These are phyloP conservation scores for Solanum hybrid DNA, from an alignment of 305 asterid genomes.

Conservation along the genomic window DNA sequence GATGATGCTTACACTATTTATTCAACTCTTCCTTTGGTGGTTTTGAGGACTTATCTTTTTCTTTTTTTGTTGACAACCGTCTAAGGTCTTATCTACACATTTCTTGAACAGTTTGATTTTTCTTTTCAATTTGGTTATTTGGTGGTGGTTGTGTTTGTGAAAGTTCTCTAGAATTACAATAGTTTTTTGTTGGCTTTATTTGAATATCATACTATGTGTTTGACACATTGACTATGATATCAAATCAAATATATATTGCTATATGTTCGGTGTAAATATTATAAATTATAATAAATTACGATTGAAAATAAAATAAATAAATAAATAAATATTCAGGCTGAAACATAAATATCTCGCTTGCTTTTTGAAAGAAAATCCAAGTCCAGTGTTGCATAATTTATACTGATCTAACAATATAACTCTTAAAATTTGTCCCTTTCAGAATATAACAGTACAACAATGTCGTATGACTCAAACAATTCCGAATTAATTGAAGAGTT, in stretches of 20 bases:
- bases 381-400: neutral
- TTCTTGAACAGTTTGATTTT: neutral
- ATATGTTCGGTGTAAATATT: neutral
- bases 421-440: too few species aligned
- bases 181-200: neutral
- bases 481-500: neutral
- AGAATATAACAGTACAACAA: too few species aligned
- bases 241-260: neutral
- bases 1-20: neutral
- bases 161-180: neutral
- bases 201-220: neutral
- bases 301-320: too few species aligned
- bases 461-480: neutral
- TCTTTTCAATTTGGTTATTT: neutral
- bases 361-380: neutral
- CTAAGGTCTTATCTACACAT: neutral
- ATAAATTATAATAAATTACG: too few species aligned
- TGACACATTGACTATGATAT: neutral
- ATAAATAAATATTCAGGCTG: neutral
- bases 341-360: too few species aligned
- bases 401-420: neutral
- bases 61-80: neutral
- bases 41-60: neutral
- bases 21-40: neutral
- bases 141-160: neutral